Evolutionary conservation across 2,329 filamentous ascomycete species (phyloP).

Genomic region (Chaetomium olivaceum): DNA sequence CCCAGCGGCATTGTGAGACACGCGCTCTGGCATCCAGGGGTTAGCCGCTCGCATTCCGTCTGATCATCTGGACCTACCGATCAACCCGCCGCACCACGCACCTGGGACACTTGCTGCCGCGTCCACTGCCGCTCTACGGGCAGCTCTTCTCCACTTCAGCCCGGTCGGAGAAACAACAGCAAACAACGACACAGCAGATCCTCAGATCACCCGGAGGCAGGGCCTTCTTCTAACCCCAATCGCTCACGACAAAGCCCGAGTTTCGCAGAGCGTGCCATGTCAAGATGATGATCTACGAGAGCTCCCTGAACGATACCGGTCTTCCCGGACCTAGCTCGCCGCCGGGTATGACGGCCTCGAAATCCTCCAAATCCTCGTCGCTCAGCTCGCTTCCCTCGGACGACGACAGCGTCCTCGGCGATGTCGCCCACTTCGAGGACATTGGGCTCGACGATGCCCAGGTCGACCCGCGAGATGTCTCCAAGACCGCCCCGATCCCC

Average conservation of each 20-base stretch:
- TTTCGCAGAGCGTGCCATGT: conserved; percentile 23
- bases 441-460: conserved; percentile 71
- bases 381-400: conserved; percentile 78
- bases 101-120: conserved; percentile 25
- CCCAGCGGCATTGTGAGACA: conserved; percentile 27
- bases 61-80: conserved; percentile 22
- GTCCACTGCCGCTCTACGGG: conserved; percentile 13
- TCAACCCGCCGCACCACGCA: conserved; percentile 13
- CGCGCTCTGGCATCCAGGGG: conserved; percentile 27
- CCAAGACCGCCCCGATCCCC: conserved; percentile 47
- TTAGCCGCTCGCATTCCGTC: conserved; percentile 26
- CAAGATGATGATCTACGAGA: conserved; percentile 46
- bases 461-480: conserved; percentile 38
- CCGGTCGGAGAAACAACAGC: conserved; percentile 20
- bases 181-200: conserved; percentile 13
- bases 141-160: conserved; percentile 14
- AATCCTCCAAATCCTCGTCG: conserved; percentile 88
- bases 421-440: conserved; percentile 86
- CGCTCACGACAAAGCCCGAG: not conserved
- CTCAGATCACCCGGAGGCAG: not conserved
- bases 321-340: conserved; percentile 62
- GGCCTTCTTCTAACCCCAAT: not conserved
- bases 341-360: conserved; percentile 77
- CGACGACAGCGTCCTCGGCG: conserved; percentile 67
- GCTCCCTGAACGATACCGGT: conserved; percentile 43